phyloP scores from a whole-genome alignment of 192 early-diverging fungal species.

The Coemansia pectinata region DNA sequence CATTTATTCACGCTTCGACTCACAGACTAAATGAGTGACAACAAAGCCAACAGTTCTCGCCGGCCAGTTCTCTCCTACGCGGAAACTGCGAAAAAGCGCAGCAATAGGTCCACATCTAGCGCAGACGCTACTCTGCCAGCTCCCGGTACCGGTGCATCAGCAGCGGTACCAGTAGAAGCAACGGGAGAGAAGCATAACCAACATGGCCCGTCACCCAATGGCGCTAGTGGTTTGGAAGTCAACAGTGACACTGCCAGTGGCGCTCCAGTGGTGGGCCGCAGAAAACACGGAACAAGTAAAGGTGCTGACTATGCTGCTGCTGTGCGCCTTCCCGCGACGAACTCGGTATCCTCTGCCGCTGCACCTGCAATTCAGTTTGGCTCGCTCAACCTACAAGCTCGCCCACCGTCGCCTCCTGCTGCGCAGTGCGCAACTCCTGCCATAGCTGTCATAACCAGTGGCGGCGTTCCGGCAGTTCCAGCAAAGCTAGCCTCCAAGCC shows the following conservation, averaged over 20 bases:
- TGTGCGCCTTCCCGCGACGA: conserved; percentile 43
- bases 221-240: not conserved
- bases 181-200: conserved; percentile 20
- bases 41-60: not conserved
- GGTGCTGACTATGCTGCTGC: conserved; percentile 6
- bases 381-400: conserved; percentile 40
- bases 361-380: conserved; percentile 54
- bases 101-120: not conserved
- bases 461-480: conserved; percentile 36
- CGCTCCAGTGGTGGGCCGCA: not conserved
- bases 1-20: not conserved
- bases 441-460: conserved; percentile 32
- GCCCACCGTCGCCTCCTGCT: conserved; percentile 31
- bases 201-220: conserved; percentile 27
- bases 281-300: not conserved
- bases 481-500: conserved; percentile 37
- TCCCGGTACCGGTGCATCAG: not conserved
- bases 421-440: conserved; percentile 1
- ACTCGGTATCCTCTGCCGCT: conserved; percentile 18
- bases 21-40: not conserved
- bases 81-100: not conserved
- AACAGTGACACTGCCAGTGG: not conserved
- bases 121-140: not conserved
- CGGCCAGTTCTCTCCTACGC: not conserved
- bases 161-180: not conserved